Evolutionary conservation across 352 stramenopile species (phyloP), one percentile per base, ranked within the genome.

Genomic region (Aphanomyces astaci): DNA sequence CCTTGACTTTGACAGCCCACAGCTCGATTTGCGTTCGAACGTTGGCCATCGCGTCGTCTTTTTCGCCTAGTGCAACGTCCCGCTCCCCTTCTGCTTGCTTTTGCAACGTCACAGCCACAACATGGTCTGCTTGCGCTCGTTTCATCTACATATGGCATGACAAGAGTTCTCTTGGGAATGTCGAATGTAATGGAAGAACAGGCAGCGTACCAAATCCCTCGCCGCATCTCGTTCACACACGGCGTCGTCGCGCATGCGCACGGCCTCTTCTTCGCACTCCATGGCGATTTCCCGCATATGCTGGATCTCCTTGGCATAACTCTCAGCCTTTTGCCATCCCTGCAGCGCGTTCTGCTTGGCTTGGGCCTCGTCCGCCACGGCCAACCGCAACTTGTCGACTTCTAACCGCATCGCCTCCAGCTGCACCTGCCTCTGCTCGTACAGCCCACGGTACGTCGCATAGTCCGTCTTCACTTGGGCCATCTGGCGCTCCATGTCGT

Each of bases 101-200:
- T 33, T 87, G 77, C 51, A 77, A 73, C 43, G 80, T 78, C 25
- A 77, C 82, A 2, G 77, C 73, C 30, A 85, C 66, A 7, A 76
- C 77, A 28, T 85, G 77, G 33, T 87, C 79, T n/a, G 84, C 40
- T 64, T 85, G 76, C 1, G 77, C 79, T 46, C 81, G 72, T 19
- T 11, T 30, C 36, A 56, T 66, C 60, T 66, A 56, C 45, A 25
- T 24, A 53, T 25, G 9, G 27, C 22, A 59, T 59, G 22, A 66
- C 30, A 1, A 57, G 22, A 13, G 25, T 53, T 9, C 45, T 24
- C 19, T 15, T 28, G 19, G 48, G 15, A 56, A 28, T 56, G 48
- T 24, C 48, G n/a, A 15, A 56, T 25, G 48, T 10, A 15, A 15
- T 15, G 48, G 36, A 24, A 56, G n/a, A 66, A 31, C 24, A 15